phyloP scores from a whole-genome alignment of 306 rosid species.

The Prunus davidiana region DNA sequence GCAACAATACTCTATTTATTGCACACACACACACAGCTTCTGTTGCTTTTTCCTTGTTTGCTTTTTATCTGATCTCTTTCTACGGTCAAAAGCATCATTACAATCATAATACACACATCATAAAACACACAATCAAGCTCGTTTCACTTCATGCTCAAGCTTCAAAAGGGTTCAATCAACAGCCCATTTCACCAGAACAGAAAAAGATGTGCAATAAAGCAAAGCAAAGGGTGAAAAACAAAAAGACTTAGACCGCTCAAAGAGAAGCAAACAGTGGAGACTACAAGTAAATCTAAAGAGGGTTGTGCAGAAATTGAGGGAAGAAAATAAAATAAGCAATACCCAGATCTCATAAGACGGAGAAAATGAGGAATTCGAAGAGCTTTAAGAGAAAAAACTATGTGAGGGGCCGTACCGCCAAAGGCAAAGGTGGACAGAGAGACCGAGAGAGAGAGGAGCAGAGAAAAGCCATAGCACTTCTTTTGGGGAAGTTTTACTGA shows the following conservation, averaged over 20 bases:
- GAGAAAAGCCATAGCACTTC: conserved; percentile 47
- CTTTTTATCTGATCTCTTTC: conserved; percentile 46
- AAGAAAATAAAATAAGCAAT: background rate
- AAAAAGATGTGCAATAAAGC: conserved; percentile 26
- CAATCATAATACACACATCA: conserved; percentile 47
- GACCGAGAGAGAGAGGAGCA: background rate
- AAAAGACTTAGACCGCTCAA: conserved; percentile 26
- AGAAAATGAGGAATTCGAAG: conserved; percentile 6
- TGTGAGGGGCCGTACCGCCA: conserved; percentile 41
- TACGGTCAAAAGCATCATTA: conserved; percentile 59
- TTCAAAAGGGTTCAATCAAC: conserved; percentile 40
- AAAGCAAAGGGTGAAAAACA: background rate
- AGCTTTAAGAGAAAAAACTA: conserved; percentile 12
- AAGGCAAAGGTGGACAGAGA: conserved; percentile 16
- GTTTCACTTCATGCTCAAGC: conserved; percentile 47
- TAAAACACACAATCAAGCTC: conserved; percentile 40
- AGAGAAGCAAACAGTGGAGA: conserved; percentile 30
- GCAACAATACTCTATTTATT: conserved; percentile 28
- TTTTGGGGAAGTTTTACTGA: conserved; percentile 29
- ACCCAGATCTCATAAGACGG: conserved; percentile 26
- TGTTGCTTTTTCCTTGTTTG: conserved; percentile 2
- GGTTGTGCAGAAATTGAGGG: conserved; percentile 23
- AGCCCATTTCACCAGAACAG: conserved; percentile 28
- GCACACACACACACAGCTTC: conserved; percentile 17
- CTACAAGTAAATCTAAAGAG: conserved; percentile 13